Base-by-base conservation (phyloP, 192 early-diverging fungal genomes). In the Entrophospora sp. region DNA sequence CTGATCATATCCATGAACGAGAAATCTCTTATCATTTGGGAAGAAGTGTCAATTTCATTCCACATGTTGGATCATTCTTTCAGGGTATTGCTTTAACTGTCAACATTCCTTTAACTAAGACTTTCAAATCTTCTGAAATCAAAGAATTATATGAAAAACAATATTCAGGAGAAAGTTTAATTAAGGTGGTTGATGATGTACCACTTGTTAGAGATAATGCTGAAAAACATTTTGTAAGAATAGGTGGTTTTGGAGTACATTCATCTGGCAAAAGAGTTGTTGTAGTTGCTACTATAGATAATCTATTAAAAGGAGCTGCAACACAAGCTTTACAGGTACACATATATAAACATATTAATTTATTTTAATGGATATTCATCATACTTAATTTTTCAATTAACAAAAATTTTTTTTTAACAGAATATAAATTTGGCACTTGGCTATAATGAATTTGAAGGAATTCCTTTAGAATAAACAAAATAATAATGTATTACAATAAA, bases 271-370 rank as follows among this genome's bases (percentile, higher is more conserved):
- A 87, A 70, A 77, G 96, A 44, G 93, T 86, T 2, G 94, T 97
- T 13, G 77, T 99, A 7, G 86, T 91, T 25, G 89, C 90, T 9
- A 96, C 94, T 2, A 89, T 99, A 61, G 97, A 97, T 71, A 99
- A 99, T 62, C 71, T 99, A 72, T 82, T 97, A 57, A 99, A 99
- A 85, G 97, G 97, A 5, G 95, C 95, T 22, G 97, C 97, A 1
- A 99, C 95, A n/a, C 97, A 99, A 75, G 94, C 95, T 14, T 74
- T 97, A 35, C 93, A 95, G 81, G 83, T 85, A 61, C n/a, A n/a
- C n/a, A n/a, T n/a, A n/a, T n/a, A n/a, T n/a, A n/a, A n/a, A n/a
- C n/a, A n/a, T n/a, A n/a, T n/a, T n/a, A n/a, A n/a, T 61, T 69
- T 36, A 6, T 34, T 35, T 3, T 45, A 12, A 10, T 18, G 10